Evolutionary conservation across 2,329 filamentous ascomycete species (phyloP), one percentile per base, ranked within the genome.

Genomic region (Nothopassalora personata): DNA sequence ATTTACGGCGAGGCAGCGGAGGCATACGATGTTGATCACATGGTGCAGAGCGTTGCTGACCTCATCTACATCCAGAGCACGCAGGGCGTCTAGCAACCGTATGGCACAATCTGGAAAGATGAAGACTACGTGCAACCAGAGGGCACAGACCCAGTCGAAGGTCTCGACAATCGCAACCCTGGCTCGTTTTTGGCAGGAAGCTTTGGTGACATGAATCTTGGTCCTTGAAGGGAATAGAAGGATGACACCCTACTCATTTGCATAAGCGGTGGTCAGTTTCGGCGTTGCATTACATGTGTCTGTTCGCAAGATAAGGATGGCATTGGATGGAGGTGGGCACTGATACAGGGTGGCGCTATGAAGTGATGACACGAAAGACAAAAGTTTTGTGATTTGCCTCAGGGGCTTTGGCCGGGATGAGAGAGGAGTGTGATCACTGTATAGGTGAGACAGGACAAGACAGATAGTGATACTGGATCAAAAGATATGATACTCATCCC

Each of bases 1-100:
- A 92, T 99, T 19, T 99, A 99, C 72, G 93, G 93, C 7, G 94
- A 99, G 77, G 94, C 94, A 4, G 90, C 89, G 39, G 94, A 90
- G 50, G 86, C 89, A 64, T 89, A 86, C 15, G 93, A 97, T 75
- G 91, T 92, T 0, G 92, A 97, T 69, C 91, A 96, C 74, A 81
- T 97, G 63, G 91, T 92, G 59, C 86, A 86, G 68, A 90, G 91
- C 73, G 91, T 97, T 51, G 86, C 61, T 23, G 54, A 57, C 36
- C 53, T 67, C 45, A 65, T 68, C 50, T 58, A 51, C n/a, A 54
- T 49, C n/a, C 57, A 59, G 54, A 60, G 55, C 52, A 59, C 59
- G 10, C 48, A 28, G 18, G 50, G 49, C 39, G 51, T 34, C 18
- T 63, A 63, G 61, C 4, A 49, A 43, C 46, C 46, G 54, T 34